These are phyloP conservation scores for Phylloporus sp. DNA, from an alignment of 768 basidiomycete genomes.

Conservation along the genomic window DNA sequence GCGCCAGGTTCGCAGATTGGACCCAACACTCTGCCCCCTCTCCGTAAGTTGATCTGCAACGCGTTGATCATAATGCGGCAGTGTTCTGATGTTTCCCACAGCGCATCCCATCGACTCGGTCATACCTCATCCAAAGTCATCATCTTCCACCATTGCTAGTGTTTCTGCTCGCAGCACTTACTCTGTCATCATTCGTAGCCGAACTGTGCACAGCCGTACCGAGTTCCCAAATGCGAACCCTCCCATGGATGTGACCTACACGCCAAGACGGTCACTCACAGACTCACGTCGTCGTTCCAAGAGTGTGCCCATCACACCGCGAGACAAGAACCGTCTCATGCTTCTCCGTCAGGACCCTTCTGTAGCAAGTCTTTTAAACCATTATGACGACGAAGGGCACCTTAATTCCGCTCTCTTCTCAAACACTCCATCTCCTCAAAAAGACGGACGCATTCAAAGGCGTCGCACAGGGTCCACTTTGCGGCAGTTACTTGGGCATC, in stretches of 20 bases:
- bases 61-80: background rate
- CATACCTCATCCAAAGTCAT: constrained; percentile 44
- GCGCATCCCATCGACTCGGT: constrained; percentile 68
- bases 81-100: constrained; percentile 17
- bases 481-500: constrained; percentile 64
- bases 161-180: constrained; percentile 57
- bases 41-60: constrained; percentile 51
- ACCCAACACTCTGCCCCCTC: constrained; percentile 56
- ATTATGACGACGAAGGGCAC: constrained; percentile 72
- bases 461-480: constrained; percentile 68
- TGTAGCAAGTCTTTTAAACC: constrained; percentile 65
- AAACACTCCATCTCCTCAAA: constrained; percentile 42
- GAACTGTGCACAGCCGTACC: constrained; percentile 55
- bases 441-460: constrained; percentile 48
- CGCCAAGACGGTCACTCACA: constrained; percentile 28
- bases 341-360: constrained; percentile 73
- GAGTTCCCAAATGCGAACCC: constrained; percentile 65
- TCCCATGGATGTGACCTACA: constrained; percentile 28
- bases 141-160: constrained; percentile 52
- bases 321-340: constrained; percentile 51
- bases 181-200: constrained; percentile 66
- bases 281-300: constrained; percentile 29
- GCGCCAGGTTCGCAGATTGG: constrained; percentile 54
- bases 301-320: constrained; percentile 38
- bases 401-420: constrained; percentile 62